Percentiles rank a stretch among this genome's conserved stretches.
Evolutionary conservation across 257 asterid species (phyloP).

Genomic region (Parsonsia alboflavescens): DNA sequence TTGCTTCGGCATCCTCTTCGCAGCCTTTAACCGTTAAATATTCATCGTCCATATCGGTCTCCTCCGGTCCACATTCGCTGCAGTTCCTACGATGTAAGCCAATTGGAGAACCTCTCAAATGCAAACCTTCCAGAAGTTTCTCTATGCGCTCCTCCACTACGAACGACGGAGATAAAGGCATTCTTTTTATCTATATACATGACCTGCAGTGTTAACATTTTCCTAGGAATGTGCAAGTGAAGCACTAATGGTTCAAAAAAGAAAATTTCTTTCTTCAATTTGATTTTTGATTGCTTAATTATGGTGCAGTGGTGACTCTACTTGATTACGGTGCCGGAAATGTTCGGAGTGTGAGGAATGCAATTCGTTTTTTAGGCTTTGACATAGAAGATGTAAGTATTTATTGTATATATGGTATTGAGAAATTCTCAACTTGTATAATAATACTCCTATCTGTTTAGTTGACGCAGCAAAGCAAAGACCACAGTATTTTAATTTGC

Average conservation of each 20-base stretch:
- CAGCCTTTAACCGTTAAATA: constrained; percentile 19
- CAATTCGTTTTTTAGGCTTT: constrained; percentile 73
- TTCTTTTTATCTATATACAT: background rate
- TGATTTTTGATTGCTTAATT: background rate
- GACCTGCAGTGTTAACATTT: background rate
- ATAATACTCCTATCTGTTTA: background rate
- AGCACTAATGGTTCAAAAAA: background rate
- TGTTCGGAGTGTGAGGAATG: constrained; percentile 88
- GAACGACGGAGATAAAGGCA: constrained; percentile 32
- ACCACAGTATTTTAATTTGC: background rate
- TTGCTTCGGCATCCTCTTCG: no score
- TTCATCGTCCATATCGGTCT: constrained; percentile 24
- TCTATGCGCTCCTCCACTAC: constrained; percentile 53
- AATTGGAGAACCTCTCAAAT: constrained; percentile 26
- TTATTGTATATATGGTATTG: background rate
- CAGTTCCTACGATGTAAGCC: constrained; percentile 29
- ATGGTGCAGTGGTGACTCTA: constrained; percentile 66
- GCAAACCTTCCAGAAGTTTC: constrained; percentile 36
- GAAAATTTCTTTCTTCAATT: background rate
- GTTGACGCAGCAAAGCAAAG: background rate
- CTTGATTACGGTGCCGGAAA: constrained; percentile 99
- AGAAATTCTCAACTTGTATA: background rate
- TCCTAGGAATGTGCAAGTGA: background rate
- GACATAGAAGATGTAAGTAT: constrained; percentile 63
- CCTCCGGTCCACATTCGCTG: constrained; percentile 25